Conservation (phyloP, 2,329 filamentous ascomycete genomes). For the Ophiocordyceps polyrhachis-furcata region DNA sequence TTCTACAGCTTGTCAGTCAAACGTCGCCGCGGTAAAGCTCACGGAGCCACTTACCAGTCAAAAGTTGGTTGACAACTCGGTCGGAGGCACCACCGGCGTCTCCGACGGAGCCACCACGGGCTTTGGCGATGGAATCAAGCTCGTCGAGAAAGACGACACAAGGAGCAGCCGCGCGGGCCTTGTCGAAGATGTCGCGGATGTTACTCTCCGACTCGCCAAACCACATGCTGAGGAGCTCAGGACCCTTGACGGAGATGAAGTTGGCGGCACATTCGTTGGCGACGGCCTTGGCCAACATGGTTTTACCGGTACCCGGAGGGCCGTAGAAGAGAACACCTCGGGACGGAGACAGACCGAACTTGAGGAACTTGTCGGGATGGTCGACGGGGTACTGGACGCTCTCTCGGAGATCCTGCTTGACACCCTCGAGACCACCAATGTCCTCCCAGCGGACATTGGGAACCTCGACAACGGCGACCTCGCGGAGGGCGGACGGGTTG, state of each 20-base stretch:
- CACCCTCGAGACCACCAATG: constrained; percentile 91
- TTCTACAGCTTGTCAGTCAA: constrained; percentile 38
- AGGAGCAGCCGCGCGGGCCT: constrained; percentile 91
- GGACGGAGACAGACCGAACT: constrained; percentile 95
- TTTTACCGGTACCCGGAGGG: constrained; percentile 99
- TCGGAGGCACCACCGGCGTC: constrained; percentile 97
- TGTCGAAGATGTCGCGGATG: constrained; percentile 99
- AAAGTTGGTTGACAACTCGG: constrained; percentile 98
- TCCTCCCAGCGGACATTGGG: constrained; percentile 99
- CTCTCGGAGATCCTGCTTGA: constrained; percentile 99
- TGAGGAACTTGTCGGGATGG: constrained; percentile 99
- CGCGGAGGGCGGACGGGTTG: constrained; percentile 95
- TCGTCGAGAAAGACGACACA: constrained; percentile 98
- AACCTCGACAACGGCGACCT: constrained; percentile 97
- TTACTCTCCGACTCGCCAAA: constrained; percentile 99
- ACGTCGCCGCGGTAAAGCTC: not conserved
- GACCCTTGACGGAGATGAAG: constrained; percentile 98
- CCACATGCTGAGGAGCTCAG: constrained; percentile 98
- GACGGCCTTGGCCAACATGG: constrained; percentile 95
- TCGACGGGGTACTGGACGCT: constrained; percentile 98
- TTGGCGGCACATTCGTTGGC: constrained; percentile 99
- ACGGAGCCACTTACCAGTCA: constrained; percentile 53
- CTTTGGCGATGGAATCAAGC: constrained; percentile 97
- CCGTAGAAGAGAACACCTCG: constrained; percentile 98
- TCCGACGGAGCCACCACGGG: constrained; percentile 86